Base-by-base conservation (phyloP, 306 rosid genomes). In the Cicer cuneatum region DNA sequence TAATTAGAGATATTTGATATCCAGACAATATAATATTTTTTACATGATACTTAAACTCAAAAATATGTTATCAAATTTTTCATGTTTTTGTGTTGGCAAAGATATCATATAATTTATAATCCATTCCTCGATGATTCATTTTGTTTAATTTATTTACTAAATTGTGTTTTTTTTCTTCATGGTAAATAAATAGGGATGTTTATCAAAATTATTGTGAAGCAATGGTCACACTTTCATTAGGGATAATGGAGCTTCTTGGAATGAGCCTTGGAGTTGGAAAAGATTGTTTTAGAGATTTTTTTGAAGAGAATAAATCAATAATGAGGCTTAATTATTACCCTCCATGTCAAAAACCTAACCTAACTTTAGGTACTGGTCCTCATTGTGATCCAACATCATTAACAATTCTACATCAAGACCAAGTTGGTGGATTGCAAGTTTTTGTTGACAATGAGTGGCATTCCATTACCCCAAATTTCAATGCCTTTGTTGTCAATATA, bases 381-480 rank as follows among this genome's bases (percentile, higher is more conserved):
- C 98, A 93, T 69, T 93, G 97, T 60, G 98, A 93, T 78, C 99
- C 99, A 56, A 94, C 97, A 14, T 94, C 99, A 33, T 73, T 94
- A 43, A 92, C 99, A 40, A 94, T 94, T 62, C 96, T 94, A 61
- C 99, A 92, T 83, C 96, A 94, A 54, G 96, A 94, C 74, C 88
- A 89, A 85, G 99, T 94, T 1, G 93, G 90, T 41, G 99, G 99
- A 14, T 78, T 94, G 6, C 93, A 94, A 83, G 99, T 94, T 33
- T 87, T 85, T 71, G 96, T 92, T 2, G 99, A 94, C 72, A 81
- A 87, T 2, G 72, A 90, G 80, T 94, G 99, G 99, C 90, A 83
- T 33, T 83, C 90, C 71, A 85, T 94, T 41, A 66, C 35, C 74
- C 97, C 99, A 7, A 92, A 94, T 57, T 87, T 78, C 80, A 83